phyloP scores from a whole-genome alignment of 1,284 basidiomycete species.

The Coniferiporia sulphurascens region DNA sequence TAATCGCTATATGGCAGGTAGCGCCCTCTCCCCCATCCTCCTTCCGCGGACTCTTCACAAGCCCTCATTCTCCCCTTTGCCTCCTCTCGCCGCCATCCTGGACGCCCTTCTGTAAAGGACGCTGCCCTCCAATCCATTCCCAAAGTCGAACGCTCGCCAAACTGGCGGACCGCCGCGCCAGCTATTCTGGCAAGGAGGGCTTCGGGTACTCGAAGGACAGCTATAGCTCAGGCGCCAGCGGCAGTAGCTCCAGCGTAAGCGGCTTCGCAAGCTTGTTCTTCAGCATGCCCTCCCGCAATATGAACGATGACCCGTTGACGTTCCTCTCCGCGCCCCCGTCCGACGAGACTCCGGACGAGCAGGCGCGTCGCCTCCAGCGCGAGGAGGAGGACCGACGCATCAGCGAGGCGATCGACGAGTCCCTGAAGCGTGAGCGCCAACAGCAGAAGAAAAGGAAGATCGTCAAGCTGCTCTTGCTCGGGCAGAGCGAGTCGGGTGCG shows the following conservation, averaged over 20 bases:
- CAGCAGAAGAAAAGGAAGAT: conserved; percentile 52
- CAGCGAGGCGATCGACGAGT: conserved; percentile 53
- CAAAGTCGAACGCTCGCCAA: neutral
- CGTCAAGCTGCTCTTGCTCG: conserved; percentile 60
- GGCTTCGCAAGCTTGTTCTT: conserved; percentile 7
- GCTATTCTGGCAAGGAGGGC: neutral
- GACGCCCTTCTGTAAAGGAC: too few relatives aligned
- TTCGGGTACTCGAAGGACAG: neutral
- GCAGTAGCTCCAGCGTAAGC: neutral
- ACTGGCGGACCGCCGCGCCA: neutral
- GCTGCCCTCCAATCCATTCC: too few relatives aligned
- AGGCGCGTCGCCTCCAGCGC: conserved; percentile 33
- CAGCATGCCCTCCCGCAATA: conserved; percentile 4
- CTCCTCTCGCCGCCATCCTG: neutral
- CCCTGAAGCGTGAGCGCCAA: conserved; percentile 44
- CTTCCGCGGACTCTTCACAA: neutral
- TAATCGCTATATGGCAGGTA: neutral
- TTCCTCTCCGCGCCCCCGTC: conserved; percentile 31
- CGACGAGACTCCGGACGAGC: conserved; percentile 44
- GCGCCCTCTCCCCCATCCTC: neutral
- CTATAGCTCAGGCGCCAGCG: conserved; percentile 2
- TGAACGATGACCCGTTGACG: conserved; percentile 32
- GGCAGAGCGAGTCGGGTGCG: conserved; percentile 33
- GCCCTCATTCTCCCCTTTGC: neutral
- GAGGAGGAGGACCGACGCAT: conserved; percentile 42